Base-by-base conservation (phyloP, 441 rosid genomes). In the Aquilaria agallochum region DNA sequence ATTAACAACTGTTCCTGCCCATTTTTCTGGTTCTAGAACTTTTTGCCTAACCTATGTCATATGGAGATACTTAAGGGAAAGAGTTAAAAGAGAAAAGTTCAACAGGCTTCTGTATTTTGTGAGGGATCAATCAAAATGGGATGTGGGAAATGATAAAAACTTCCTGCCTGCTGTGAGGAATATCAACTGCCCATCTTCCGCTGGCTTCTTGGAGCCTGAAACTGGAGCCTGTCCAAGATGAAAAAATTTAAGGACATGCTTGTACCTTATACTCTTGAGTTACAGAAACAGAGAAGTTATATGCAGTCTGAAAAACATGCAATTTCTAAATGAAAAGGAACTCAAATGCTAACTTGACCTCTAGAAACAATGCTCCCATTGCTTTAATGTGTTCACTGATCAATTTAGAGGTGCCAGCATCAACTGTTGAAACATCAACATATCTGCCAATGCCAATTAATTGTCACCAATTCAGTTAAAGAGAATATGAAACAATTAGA, bases 121-220 rank as follows among this genome's bases (percentile, higher is more conserved):
- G 27, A 20, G 27, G 27, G 27, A 20, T 20, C 27, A 20, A 20
- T 20, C 27, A 20, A 20, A 20, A 51, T 51, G 54, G 34, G 55
- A 49, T 14, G 27, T 20, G 27, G 27, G 27, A 20, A 10, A 52
- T 6, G 32, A 30, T 51, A 32, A 11, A 2, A 34, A 34, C 14
- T n/a, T 59, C 63, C 72, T 53, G 88, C 97, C 98, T 48, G 94
- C 98, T 15, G 97, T 82, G 62, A 93, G 97, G 73, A 92, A 93
- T 79, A 93, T 90, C 56, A 93, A 65, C 62, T 86, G 85, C 50
- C 97, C 97, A 67, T 93, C 98, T 82, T 90, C 96, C 10, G 98
- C 98, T 11, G 98, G 97, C 76, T 90, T 93, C 76, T 90, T 88
- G 54, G 97, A 93, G 70, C 97, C 98, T 11, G 97, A 88, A 72